Evolutionary conservation across 331 rosid species (phyloP), one percentile per base, ranked within the genome.

Genomic region (Quercus lobata): DNA sequence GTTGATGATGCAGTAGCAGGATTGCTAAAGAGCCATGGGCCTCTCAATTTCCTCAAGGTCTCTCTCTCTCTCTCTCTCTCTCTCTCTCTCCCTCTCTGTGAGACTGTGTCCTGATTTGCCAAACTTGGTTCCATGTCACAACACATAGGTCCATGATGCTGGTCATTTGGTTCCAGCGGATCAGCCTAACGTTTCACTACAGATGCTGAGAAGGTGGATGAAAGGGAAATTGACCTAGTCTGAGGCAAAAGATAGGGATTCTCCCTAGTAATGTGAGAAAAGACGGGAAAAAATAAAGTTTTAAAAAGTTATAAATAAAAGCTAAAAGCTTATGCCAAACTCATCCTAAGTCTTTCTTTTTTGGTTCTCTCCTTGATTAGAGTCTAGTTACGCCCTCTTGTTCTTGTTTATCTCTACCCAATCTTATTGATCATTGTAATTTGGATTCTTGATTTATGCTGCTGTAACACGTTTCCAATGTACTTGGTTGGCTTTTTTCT

Each of bases 151-250:
- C 27, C 87, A 89, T 53, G 81, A 89, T 55, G 97, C 98, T 62
- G 98, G 98, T 81, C 98, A 92, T 79, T 84, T 95, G 97, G 97
- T 95, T 70, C 97, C 97, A 29, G 90, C 91, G 98, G 97, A 95
- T 86, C 98, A 95, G 88, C 97, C 97, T 57, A 85, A 92, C 83
- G 97, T 89, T 17, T 88, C 97, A 57, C 72, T 92, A 37, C 73
- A 90, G 66, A 94, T 94, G 98, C 77, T 94, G 62, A 87, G 77
- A 58, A 86, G 69, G 60, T 94, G 97, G 98, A 91, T 86, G 92
- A 90, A 91, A 82, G 97, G 97, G 25, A 92, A 87, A 77, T 82
- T 92, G 69, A 30, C 75, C 7, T 73, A 18, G 44, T 69, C 76
- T 14, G 86, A 49, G 46, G 53, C 65, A 25, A 81, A 76, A 25